A percentile compares a stretch with the other conserved stretches of the same genome.
These are phyloP conservation scores for Halteria grandinella DNA, from an alignment of 73 alveolate species.

Conservation along the genomic window DNA sequence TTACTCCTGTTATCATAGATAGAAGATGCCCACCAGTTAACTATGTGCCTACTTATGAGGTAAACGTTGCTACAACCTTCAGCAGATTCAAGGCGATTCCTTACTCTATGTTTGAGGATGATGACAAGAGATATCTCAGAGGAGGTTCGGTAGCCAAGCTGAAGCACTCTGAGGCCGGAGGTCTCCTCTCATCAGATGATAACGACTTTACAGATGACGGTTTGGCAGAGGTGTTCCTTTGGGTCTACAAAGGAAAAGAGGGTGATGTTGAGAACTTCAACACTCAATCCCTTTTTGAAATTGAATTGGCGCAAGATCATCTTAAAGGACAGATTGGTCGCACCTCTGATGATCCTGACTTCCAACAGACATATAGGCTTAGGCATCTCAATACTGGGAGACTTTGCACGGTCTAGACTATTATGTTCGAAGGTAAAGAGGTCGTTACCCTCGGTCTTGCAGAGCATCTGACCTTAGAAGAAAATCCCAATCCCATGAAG, in stretches of 20 bases:
- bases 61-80: conserved; percentile 55
- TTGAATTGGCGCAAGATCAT: conserved; percentile 49
- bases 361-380: conserved; percentile 30
- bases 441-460: conserved; percentile 52
- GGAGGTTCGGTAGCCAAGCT: conserved; percentile 66
- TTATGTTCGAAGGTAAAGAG: conserved; percentile 13
- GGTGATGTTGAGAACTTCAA: conserved; percentile 54
- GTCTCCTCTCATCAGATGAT: conserved; percentile 65
- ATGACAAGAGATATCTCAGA: conserved; percentile 25
- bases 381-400: conserved; percentile 73
- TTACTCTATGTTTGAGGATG: conserved; percentile 43
- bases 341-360: conserved; percentile 16
- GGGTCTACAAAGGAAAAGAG: conserved; percentile 61
- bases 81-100: conserved; percentile 57
- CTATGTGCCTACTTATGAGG: conserved; percentile 42
- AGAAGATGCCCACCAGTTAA: conserved; percentile 56
- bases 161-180: conserved; percentile 71
- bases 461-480: conserved; percentile 21
- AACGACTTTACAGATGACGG: conserved; percentile 64
- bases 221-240: conserved; percentile 69
- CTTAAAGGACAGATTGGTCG: conserved; percentile 50
- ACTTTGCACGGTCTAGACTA: conserved; percentile 36
- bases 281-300: conserved; percentile 51
- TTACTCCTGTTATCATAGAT: conserved; percentile 49
- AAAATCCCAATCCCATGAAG: no score